Conservation (phyloP, 1,139 yeast species). For the Yamadazyma siamensis region DNA sequence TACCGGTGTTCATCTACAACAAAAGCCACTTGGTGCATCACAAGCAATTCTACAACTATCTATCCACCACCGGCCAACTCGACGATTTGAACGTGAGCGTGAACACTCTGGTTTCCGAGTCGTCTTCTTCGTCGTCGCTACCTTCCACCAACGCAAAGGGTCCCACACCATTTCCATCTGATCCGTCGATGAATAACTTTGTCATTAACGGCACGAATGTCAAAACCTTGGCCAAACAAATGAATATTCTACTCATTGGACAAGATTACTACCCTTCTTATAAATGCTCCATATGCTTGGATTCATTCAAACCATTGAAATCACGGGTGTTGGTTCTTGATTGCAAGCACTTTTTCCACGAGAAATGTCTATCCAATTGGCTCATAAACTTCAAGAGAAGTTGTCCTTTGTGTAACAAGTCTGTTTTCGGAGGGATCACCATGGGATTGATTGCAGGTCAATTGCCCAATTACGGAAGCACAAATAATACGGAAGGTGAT, state of each 20-base stretch:
- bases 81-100: slow-evolving; percentile 8
- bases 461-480: slow-evolving; percentile 15
- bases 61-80: slow-evolving; percentile 22
- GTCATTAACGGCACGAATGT: slow-evolving; percentile 34
- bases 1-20: slow-evolving; percentile 41
- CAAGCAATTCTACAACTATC: slow-evolving; percentile 25
- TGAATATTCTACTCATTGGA: slow-evolving; percentile 29
- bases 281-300: slow-evolving; percentile 48
- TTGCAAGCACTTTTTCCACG: slow-evolving; percentile 46
- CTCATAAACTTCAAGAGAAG: slow-evolving; percentile 41
- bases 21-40: slow-evolving; percentile 32
- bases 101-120: slow-evolving; percentile 4
- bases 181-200: slow-evolving; percentile 18
- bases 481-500: slow-evolving; percentile 16
- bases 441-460: slow-evolving; percentile 22
- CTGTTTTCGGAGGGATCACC: slow-evolving; percentile 11
- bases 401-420: slow-evolving; percentile 44
- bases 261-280: slow-evolving; percentile 38
- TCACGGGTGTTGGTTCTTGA: slow-evolving; percentile 40
- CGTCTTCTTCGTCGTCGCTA: slow-evolving; percentile 4
- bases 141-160: background rate
- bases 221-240: slow-evolving; percentile 15
- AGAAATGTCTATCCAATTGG: slow-evolving; percentile 45
- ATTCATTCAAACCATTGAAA: slow-evolving; percentile 32
- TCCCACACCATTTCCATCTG: slow-evolving; percentile 20